Percentiles rank a stretch among this genome's conserved stretches.
phyloP scores from a whole-genome alignment of 148 eudicot species.

The Heliamphora exappendiculata region DNA sequence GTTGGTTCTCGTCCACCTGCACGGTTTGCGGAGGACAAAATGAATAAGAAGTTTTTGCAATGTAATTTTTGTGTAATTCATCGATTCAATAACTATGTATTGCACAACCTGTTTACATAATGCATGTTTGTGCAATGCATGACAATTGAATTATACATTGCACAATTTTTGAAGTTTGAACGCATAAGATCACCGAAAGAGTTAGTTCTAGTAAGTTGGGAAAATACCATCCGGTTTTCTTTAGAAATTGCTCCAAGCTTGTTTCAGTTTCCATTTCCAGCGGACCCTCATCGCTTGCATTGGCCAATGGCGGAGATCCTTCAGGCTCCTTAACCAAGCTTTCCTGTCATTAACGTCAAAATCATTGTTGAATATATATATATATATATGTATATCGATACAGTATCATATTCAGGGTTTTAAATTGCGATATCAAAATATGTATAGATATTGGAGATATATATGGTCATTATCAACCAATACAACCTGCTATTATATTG shows the following conservation, averaged over 20 bases:
- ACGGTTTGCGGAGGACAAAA: no score
- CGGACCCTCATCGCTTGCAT: not conserved
- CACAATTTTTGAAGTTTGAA: not conserved
- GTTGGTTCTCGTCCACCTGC: constrained; percentile 74
- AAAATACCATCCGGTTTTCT: constrained; percentile 35
- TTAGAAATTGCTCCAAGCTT: constrained; percentile 23
- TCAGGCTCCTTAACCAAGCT: constrained; percentile 14
- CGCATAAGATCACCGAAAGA: not conserved
- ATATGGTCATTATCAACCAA: no score
- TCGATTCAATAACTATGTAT: not conserved
- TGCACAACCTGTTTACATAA: not conserved
- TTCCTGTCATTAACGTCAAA: not conserved
- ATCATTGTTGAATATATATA: not conserved
- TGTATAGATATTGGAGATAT: no score
- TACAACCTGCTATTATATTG: no score
- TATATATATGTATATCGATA: no score
- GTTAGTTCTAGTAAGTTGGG: not conserved
- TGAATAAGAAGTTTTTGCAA: not conserved
- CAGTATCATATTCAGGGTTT: no score
- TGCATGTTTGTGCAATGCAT: not conserved
- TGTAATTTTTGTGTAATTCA: no score
- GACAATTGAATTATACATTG: no score
- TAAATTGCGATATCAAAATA: no score
- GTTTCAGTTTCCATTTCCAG: constrained; percentile 15
- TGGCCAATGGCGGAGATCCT: constrained; percentile 8